Conservation (phyloP, 73 alveolate species). For the Stentor roeselii region DNA sequence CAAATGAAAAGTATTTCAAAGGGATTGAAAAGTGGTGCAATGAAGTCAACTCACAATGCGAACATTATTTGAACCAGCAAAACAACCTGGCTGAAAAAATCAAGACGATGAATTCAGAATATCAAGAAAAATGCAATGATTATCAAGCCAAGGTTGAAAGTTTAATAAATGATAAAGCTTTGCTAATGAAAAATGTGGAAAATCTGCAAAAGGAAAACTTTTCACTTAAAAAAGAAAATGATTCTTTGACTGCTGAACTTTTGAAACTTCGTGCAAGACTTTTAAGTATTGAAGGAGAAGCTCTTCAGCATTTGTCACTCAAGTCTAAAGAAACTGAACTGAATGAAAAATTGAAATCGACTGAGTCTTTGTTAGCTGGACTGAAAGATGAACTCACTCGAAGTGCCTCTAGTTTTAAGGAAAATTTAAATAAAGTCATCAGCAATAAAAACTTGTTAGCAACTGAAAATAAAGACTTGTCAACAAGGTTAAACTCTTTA, state of each 20-base stretch:
- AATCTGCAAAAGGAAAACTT: not conserved
- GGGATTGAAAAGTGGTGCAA: not conserved
- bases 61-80: not conserved
- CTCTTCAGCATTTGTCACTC: not conserved
- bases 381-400: not conserved
- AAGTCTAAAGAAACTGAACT: not conserved
- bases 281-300: not conserved
- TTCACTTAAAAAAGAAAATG: not conserved
- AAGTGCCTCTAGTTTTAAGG: not conserved
- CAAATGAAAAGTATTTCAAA: not conserved
- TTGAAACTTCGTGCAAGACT: not conserved
- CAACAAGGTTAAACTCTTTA: no score
- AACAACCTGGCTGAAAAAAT: not conserved
- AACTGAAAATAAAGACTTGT: not conserved
- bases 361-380: not conserved
- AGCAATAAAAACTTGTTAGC: no score
- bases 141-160: conserved; percentile 2
- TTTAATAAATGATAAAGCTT: not conserved
- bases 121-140: not conserved
- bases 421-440: no score
- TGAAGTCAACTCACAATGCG: not conserved
- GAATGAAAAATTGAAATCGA: not conserved
- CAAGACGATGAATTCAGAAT: not conserved
- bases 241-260: not conserved
- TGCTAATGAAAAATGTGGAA: not conserved